A percentile compares a stretch with the other conserved stretches of the same genome.
Evolutionary conservation across 768 basidiomycete species (phyloP).

Genomic region (Lanmaoa pseudosensibilis): DNA sequence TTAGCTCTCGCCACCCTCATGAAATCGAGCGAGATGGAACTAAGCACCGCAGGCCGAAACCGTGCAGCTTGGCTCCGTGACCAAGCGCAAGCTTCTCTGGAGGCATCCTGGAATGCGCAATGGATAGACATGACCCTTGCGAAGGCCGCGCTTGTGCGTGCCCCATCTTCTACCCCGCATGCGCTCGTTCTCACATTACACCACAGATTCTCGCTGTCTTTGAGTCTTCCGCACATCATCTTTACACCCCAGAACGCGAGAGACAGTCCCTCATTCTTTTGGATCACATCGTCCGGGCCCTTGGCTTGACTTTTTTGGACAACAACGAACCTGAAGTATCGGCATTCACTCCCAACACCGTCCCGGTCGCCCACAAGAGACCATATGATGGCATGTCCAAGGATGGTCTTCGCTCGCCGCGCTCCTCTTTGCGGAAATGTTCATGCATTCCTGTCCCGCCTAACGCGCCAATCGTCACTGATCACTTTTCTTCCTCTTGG

Average conservation of each 20-base stretch:
- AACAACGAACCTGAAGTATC: constrained; percentile 52
- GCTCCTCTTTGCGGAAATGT: constrained; percentile 39
- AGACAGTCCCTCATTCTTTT: constrained; percentile 53
- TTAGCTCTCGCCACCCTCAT: constrained; percentile 72
- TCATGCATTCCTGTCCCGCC: constrained; percentile 45
- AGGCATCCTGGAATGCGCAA: constrained; percentile 48
- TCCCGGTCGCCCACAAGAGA: constrained; percentile 47
- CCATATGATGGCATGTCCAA: constrained; percentile 29
- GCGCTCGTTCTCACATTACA: constrained; percentile 12
- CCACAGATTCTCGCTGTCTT: constrained; percentile 74
- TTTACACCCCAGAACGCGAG: constrained; percentile 56
- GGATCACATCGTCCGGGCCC: constrained; percentile 61
- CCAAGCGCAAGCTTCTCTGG: constrained; percentile 54
- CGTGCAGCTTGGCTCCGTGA: constrained; percentile 59
- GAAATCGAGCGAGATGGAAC: constrained; percentile 68
- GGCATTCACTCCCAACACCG: constrained; percentile 47
- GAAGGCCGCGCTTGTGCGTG: constrained; percentile 67
- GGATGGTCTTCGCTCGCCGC: constrained; percentile 28
- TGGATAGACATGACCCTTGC: constrained; percentile 66
- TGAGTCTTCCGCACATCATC: constrained; percentile 72
- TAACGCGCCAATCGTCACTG: constrained; percentile 32
- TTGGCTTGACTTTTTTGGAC: constrained; percentile 59
- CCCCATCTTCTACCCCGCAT: background rate
- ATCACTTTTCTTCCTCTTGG: constrained; percentile 44
- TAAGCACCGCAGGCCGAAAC: constrained; percentile 50